Conservation (phyloP, 2,329 filamentous ascomycete species). For the Arthrobotrys entomopaga region DNA sequence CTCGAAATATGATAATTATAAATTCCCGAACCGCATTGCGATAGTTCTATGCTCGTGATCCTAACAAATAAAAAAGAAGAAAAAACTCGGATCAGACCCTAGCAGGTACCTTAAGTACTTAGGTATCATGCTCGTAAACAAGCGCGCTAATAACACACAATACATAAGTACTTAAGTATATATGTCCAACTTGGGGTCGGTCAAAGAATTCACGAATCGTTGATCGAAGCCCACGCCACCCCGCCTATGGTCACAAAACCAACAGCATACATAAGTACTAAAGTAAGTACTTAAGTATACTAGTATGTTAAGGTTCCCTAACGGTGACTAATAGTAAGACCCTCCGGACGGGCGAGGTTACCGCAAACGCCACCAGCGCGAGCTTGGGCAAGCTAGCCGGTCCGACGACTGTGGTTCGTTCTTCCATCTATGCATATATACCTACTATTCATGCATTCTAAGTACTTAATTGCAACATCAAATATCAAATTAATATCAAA, state of each 20-base stretch:
- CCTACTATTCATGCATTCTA: no score
- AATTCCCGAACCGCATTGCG: not conserved
- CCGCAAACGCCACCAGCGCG: slow-evolving; percentile 28
- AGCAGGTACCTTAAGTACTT: no score
- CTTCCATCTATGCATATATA: not conserved
- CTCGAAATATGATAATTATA: not conserved
- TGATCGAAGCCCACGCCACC: not conserved
- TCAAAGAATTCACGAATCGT: no score
- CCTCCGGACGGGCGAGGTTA: slow-evolving; percentile 11
- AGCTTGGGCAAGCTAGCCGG: slow-evolving; percentile 34
- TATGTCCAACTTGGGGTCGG: no score
- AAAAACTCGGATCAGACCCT: not conserved
- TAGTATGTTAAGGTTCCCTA: no score
- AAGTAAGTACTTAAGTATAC: no score
- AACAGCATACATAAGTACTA: no score
- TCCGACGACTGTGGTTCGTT: not conserved
- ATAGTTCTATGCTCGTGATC: not conserved
- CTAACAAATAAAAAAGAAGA: not conserved
- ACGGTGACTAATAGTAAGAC: not conserved
- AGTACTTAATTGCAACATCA: no score
- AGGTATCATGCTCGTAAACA: no score
- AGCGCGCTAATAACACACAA: no score
- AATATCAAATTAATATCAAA: no score
- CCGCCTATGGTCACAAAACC: not conserved
- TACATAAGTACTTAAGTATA: no score